phyloP scores from a whole-genome alignment of 129 eudicot genomes.

The Logfia minima region DNA sequence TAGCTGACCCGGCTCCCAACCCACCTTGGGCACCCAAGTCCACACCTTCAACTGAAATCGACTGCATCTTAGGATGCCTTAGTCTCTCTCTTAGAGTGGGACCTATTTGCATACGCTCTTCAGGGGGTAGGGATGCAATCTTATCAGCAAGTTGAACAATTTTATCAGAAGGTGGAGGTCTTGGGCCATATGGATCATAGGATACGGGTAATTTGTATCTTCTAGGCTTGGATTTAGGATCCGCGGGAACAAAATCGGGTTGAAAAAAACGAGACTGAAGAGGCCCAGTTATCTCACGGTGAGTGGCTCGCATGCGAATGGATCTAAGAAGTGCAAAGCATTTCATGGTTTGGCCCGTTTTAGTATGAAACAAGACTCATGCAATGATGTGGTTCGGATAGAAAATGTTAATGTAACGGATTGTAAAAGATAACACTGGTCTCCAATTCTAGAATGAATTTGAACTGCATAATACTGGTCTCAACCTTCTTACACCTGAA shows the following conservation, averaged over 20 bases:
- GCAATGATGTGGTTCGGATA: constrained; percentile 5
- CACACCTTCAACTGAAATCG: constrained; percentile 57
- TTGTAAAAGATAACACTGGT: not conserved
- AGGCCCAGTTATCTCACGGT: constrained; percentile 38
- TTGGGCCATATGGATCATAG: constrained; percentile 72
- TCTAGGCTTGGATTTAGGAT: constrained; percentile 54
- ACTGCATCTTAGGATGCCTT: constrained; percentile 60
- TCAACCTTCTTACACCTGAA: constrained; percentile 31
- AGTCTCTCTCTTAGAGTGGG: constrained; percentile 48
- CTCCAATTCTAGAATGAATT: not conserved
- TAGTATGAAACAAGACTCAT: constrained; percentile 21
- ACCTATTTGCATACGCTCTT: constrained; percentile 62
- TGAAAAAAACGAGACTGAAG: constrained; percentile 63
- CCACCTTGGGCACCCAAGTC: constrained; percentile 56
- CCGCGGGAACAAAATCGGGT: constrained; percentile 55
- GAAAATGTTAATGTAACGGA: not conserved
- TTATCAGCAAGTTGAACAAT: constrained; percentile 65
- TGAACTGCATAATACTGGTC: constrained; percentile 1
- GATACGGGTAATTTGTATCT: constrained; percentile 58
- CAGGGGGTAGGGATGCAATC: constrained; percentile 56
- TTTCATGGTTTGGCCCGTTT: constrained; percentile 42
- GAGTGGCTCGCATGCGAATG: constrained; percentile 17
- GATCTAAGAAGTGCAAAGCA: constrained; percentile 43
- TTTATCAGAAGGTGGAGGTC: constrained; percentile 81
- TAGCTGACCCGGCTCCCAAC: constrained; percentile 41